Evolutionary conservation across 2,329 filamentous ascomycete genomes (phyloP).

Genomic region (Aspergillus hortae): DNA sequence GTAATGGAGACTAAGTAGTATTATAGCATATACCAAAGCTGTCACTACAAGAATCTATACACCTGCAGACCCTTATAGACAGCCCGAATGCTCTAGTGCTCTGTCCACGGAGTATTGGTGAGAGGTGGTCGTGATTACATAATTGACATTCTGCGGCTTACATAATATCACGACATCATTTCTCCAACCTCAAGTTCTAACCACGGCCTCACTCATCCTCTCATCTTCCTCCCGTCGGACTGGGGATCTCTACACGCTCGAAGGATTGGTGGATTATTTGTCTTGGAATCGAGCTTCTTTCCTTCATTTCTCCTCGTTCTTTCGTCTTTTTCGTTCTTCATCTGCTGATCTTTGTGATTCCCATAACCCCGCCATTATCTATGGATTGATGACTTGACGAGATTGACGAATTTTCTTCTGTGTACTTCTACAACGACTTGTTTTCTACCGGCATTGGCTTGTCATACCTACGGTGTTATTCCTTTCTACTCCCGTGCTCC

Average conservation of each 20-base stretch:
- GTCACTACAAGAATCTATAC: no score
- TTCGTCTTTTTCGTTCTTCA: neutral
- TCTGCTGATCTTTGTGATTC: constrained; percentile 5
- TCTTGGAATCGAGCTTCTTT: constrained; percentile 1
- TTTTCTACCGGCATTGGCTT: constrained; percentile 4
- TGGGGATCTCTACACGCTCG: neutral
- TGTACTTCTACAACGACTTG: constrained; percentile 24
- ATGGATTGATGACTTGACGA: constrained; percentile 39
- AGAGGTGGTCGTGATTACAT: no score
- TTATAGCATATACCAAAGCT: no score
- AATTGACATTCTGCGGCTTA: no score
- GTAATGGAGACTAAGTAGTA: no score
- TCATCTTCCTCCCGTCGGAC: neutral
- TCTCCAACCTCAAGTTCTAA: no score
- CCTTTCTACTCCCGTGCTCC: constrained; percentile 7
- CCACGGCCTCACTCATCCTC: neutral
- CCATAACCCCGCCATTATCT: constrained; percentile 15
- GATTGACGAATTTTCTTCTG: constrained; percentile 37
- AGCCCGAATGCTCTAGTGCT: no score
- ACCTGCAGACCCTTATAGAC: no score
- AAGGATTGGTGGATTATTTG: neutral
- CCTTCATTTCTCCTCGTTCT: neutral
- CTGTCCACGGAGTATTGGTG: no score
- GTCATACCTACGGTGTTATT: constrained; percentile 5
- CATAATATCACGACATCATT: no score